phyloP scores from a whole-genome alignment of 2,329 filamentous ascomycete species.

The Diaporthe velutina region DNA sequence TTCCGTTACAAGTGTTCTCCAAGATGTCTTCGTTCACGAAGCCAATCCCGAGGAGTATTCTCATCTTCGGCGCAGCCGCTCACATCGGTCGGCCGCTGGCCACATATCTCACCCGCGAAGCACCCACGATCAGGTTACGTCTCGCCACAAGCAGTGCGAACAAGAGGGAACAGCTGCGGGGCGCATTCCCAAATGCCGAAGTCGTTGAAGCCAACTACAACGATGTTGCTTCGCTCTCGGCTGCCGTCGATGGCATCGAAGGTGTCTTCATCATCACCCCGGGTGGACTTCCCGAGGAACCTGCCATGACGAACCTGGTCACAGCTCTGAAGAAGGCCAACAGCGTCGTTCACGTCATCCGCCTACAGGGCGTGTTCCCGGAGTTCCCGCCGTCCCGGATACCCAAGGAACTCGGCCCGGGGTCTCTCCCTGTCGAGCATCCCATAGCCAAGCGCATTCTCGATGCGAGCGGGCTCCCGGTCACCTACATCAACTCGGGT shows the following conservation, averaged over 20 bases:
- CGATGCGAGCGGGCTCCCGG: not conserved
- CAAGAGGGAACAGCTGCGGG: not conserved
- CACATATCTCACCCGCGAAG: not conserved
- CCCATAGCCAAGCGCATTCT: conserved; percentile 17
- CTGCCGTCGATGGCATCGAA: not conserved
- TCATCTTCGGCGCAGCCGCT: not conserved
- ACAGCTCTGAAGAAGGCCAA: not conserved
- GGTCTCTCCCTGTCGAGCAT: not conserved
- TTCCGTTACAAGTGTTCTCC: too few species aligned
- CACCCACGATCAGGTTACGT: not conserved
- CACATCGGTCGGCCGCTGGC: not conserved
- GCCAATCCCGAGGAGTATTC: not conserved
- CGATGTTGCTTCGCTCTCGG: not conserved
- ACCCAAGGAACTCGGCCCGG: not conserved
- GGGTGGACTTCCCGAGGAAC: not conserved
- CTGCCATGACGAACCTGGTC: not conserved
- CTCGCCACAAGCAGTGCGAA: not conserved
- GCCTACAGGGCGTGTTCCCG: not conserved
- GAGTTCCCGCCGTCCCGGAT: not conserved
- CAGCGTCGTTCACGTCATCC: not conserved
- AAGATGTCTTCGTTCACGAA: not conserved
- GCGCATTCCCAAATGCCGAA: not conserved
- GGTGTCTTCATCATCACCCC: conserved; percentile 6
- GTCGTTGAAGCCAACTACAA: not conserved
- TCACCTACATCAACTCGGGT: conserved; percentile 1